Evolutionary conservation across 2,329 filamentous ascomycete species (phyloP).

Genomic region (Pseudocercospora musae): DNA sequence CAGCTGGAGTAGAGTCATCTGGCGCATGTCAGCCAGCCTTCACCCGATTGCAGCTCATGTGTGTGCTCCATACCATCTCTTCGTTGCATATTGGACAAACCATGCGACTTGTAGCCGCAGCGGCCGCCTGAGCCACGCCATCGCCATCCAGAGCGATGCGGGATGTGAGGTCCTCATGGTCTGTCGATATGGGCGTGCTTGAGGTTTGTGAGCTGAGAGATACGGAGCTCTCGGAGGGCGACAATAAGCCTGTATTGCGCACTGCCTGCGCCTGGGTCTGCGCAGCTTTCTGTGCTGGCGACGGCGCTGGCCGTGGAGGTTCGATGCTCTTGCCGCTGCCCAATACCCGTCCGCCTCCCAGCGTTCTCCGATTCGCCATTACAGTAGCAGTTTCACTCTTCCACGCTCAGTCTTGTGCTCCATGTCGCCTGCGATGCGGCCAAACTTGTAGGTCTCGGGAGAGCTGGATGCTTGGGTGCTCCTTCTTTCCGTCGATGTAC

Average conservation of each 20-base stretch:
- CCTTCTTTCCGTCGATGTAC: background rate
- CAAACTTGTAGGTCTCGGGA: background rate
- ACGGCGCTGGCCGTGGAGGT: slow-evolving; percentile 55
- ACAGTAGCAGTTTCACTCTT: background rate
- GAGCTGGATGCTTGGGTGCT: background rate
- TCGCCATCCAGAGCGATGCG: slow-evolving; percentile 70
- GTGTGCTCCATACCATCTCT: slow-evolving; percentile 69
- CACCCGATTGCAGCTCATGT: background rate
- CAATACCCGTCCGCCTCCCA: slow-evolving; percentile 88
- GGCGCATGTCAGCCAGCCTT: slow-evolving; percentile 27
- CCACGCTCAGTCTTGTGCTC: background rate
- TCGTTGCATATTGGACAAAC: slow-evolving; percentile 98
- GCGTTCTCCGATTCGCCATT: slow-evolving; percentile 76
- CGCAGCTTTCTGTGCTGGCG: slow-evolving; percentile 49
- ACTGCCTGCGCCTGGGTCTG: slow-evolving; percentile 28
- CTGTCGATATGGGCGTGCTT: slow-evolving; percentile 65
- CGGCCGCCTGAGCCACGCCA: slow-evolving; percentile 53
- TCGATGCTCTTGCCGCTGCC: slow-evolving; percentile 81
- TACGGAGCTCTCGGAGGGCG: slow-evolving; percentile 67
- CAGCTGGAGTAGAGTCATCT: slow-evolving; percentile 89
- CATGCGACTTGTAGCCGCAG: slow-evolving; percentile 63
- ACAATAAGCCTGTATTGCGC: slow-evolving; percentile 46
- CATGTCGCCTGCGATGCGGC: background rate
- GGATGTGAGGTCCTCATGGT: slow-evolving; percentile 74
- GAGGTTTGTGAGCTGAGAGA: slow-evolving; percentile 76